phyloP scores from a whole-genome alignment of 1,284 basidiomycete species.

The Papiliotrema flavescens region DNA sequence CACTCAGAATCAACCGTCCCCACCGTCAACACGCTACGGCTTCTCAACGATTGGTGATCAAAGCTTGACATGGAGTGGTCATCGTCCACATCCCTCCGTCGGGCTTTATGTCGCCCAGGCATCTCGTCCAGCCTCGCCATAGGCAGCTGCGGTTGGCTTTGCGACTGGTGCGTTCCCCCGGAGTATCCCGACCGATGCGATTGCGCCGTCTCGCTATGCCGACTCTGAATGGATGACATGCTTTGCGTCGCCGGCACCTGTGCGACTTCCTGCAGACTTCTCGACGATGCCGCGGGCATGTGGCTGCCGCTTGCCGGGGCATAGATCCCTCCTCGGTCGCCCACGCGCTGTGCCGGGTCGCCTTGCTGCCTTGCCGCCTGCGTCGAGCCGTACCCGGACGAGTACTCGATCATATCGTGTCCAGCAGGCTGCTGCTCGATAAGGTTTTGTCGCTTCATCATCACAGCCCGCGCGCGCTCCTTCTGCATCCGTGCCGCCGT shows the following conservation, averaged over 20 bases:
- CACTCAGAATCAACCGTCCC: constrained; percentile 48
- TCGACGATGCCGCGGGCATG: background rate
- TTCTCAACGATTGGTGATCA: constrained; percentile 64
- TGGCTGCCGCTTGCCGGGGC: background rate
- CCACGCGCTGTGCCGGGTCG: background rate
- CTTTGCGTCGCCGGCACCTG: background rate
- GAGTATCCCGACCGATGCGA: background rate
- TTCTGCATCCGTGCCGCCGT: constrained; percentile 61
- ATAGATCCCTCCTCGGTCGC: background rate
- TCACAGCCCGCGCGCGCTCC: constrained; percentile 90
- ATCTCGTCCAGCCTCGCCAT: constrained; percentile 7
- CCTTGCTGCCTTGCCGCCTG: background rate
- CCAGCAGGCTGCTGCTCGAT: constrained; percentile 53
- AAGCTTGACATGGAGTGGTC: constrained; percentile 86
- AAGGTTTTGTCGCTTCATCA: constrained; percentile 82
- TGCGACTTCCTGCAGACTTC: background rate
- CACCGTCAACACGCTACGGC: constrained; percentile 39
- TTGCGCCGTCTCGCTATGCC: background rate
- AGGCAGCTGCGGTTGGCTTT: constrained; percentile 5
- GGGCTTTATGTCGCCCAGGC: constrained; percentile 62
- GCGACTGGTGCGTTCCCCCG: constrained; percentile 3
- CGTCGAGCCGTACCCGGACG: constrained; percentile 6
- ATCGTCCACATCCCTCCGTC: constrained; percentile 77
- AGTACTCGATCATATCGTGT: constrained; percentile 29
- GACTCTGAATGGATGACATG: background rate